These are phyloP conservation scores for Phytophthora pisi DNA, from an alignment of 352 stramenopile species.

Conservation along the genomic window DNA sequence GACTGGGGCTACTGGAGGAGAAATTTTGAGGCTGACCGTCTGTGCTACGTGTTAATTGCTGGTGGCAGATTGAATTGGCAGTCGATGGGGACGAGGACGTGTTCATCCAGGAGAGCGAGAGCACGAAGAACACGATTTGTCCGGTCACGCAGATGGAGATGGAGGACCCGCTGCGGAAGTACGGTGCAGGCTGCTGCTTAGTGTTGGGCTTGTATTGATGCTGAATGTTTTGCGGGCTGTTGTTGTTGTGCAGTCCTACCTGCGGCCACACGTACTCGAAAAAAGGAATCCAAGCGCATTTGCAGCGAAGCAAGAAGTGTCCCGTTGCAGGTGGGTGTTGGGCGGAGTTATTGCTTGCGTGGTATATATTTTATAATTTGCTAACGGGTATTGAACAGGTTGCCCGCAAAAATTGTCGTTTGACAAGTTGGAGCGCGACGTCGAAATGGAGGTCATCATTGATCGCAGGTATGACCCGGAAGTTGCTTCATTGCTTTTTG, in stretches of 20 bases:
- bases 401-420: constrained; percentile 70
- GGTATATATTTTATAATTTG: not conserved
- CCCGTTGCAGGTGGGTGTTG: constrained; percentile 65
- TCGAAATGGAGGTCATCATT: constrained; percentile 89
- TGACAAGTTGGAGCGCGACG: constrained; percentile 73
- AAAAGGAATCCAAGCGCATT: constrained; percentile 72
- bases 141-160: constrained; percentile 87
- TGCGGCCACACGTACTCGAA: constrained; percentile 87
- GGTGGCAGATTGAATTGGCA: constrained; percentile 69
- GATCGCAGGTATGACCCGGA: constrained; percentile 45
- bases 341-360: not conserved
- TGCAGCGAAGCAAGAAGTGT: constrained; percentile 77
- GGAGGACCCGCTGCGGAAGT: constrained; percentile 80
- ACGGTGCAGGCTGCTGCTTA: not conserved
- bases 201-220: not conserved
- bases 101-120: constrained; percentile 83
- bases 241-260: constrained; percentile 46
- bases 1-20: not conserved
- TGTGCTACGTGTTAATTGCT: not conserved
- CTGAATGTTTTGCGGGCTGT: constrained; percentile 1
- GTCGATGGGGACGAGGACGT: constrained; percentile 78
- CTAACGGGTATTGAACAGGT: constrained; percentile 38
- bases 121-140: constrained; percentile 70
- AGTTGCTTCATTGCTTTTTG: not conserved
- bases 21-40: not conserved